Evolutionary conservation across 768 basidiomycete species (phyloP).

Genomic region (Atractiella rhizophila): DNA sequence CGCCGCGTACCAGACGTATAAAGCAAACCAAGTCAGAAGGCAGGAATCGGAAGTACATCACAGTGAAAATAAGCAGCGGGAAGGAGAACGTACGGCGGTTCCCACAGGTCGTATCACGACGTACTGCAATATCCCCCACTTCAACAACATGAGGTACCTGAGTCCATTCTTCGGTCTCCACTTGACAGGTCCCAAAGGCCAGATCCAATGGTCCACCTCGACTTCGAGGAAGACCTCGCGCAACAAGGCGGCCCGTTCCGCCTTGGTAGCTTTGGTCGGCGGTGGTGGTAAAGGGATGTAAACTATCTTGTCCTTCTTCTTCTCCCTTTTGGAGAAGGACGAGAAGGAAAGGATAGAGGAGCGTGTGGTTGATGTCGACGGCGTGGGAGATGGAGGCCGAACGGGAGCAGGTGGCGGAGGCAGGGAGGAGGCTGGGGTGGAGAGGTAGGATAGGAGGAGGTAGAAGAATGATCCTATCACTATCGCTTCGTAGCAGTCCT

Average conservation of each 20-base stretch:
- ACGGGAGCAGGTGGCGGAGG: background rate
- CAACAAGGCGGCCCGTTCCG: conserved; percentile 4
- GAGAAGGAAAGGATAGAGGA: conserved; percentile 6
- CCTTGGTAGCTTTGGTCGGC: conserved; percentile 5
- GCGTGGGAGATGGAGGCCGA: background rate
- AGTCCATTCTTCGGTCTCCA: conserved; percentile 32
- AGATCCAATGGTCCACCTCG: conserved; percentile 36
- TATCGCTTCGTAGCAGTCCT: conserved; percentile 53
- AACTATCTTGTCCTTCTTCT: no score
- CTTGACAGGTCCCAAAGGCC: conserved; percentile 38
- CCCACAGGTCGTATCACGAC: conserved; percentile 30
- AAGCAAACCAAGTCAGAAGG: conserved; percentile 7
- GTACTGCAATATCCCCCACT: conserved; percentile 51
- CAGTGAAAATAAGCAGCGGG: background rate
- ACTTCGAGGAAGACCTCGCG: conserved; percentile 23
- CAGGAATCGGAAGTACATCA: background rate
- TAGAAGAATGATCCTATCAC: conserved; percentile 57
- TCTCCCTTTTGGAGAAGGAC: no score
- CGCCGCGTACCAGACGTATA: background rate
- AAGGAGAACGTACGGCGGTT: background rate
- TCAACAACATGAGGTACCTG: conserved; percentile 47
- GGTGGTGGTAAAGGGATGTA: no score
- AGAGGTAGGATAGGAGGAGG: conserved; percentile 43
- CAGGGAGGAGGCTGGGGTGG: conserved; percentile 26
- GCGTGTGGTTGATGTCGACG: conserved; percentile 1